phyloP scores from a whole-genome alignment of 305 asterid species.

The Plantago coronopus region DNA sequence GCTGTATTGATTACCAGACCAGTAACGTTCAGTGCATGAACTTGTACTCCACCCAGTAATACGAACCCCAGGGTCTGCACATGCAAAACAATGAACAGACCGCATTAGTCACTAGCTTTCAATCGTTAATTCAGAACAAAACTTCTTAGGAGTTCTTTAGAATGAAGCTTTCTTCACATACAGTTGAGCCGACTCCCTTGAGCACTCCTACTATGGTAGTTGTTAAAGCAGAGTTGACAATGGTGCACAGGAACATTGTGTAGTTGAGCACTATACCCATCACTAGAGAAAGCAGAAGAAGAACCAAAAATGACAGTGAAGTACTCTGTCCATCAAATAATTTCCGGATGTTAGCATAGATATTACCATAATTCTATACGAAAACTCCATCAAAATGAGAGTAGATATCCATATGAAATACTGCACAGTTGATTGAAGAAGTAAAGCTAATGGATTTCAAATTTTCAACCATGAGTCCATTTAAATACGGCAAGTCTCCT shows the following conservation, averaged over 20 bases:
- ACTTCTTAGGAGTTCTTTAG: background rate
- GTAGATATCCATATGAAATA: too few relatives aligned
- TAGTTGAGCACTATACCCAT: slow-evolving; percentile 88
- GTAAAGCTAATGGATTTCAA: too few relatives aligned
- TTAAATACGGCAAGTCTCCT: too few relatives aligned
- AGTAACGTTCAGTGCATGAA: slow-evolving; percentile 69
- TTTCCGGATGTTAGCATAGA: background rate
- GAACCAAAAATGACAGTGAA: slow-evolving; percentile 51
- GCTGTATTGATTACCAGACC: slow-evolving; percentile 86
- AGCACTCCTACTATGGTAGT: slow-evolving; percentile 97
- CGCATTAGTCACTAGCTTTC: too few relatives aligned
- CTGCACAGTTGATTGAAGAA: too few relatives aligned
- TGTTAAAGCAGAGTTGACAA: slow-evolving; percentile 92
- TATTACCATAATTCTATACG: background rate
- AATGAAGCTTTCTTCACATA: slow-evolving; percentile 27
- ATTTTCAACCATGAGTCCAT: too few relatives aligned
- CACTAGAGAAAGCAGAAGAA: slow-evolving; percentile 78
- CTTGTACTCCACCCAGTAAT: slow-evolving; percentile 81
- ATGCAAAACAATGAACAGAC: slow-evolving; percentile 17
- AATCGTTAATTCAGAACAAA: too few relatives aligned
- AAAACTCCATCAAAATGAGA: background rate
- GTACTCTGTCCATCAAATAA: slow-evolving; percentile 51
- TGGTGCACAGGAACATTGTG: slow-evolving; percentile 94
- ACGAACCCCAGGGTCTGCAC: slow-evolving; percentile 76
- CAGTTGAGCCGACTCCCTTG: slow-evolving; percentile 96